These are phyloP conservation scores for Colletotrichum endophyticum DNA, from an alignment of 2,329 filamentous ascomycete genomes.

Conservation along the genomic window DNA sequence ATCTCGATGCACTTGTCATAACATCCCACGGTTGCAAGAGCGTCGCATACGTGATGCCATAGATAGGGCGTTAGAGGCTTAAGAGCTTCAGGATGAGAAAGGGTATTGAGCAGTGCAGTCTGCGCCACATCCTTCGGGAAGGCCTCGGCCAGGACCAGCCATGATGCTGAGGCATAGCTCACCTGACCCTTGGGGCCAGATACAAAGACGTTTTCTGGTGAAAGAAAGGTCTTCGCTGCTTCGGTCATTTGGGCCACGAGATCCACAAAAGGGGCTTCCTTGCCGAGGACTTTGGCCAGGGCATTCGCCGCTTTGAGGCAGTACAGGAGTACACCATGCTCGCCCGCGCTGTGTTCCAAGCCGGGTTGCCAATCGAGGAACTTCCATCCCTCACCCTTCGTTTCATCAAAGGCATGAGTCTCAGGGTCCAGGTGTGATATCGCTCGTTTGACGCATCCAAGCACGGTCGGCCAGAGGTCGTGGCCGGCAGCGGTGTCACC, in stretches of 20 bases:
- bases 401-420: slow-evolving; percentile 24
- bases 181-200: slow-evolving; percentile 31
- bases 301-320: slow-evolving; percentile 31
- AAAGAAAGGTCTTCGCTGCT: slow-evolving; percentile 24
- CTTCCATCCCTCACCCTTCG: slow-evolving; percentile 28
- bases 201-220: slow-evolving; percentile 24
- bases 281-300: slow-evolving; percentile 28
- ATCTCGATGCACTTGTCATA: slow-evolving; percentile 30
- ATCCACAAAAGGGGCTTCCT: slow-evolving; percentile 24
- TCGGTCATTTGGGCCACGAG: slow-evolving; percentile 25
- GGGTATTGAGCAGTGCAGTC: slow-evolving; percentile 26
- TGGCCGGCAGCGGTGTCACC: slow-evolving; percentile 30
- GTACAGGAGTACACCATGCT: slow-evolving; percentile 33
- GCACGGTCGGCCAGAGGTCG: slow-evolving; percentile 33
- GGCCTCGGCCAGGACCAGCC: slow-evolving; percentile 32
- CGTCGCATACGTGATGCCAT: slow-evolving; percentile 33
- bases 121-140: slow-evolving; percentile 22
- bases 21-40: slow-evolving; percentile 27
- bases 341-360: slow-evolving; percentile 31
- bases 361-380: slow-evolving; percentile 35
- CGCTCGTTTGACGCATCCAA: slow-evolving; percentile 30
- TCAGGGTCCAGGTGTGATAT: slow-evolving; percentile 27
- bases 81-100: slow-evolving; percentile 27
- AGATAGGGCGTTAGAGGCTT: slow-evolving; percentile 34
- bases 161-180: slow-evolving; percentile 33